A percentile compares a stretch with the other conserved stretches of the same genome.
Evolutionary conservation across 345 rosid species (phyloP).

Genomic region (Nephelium lappaceum): DNA sequence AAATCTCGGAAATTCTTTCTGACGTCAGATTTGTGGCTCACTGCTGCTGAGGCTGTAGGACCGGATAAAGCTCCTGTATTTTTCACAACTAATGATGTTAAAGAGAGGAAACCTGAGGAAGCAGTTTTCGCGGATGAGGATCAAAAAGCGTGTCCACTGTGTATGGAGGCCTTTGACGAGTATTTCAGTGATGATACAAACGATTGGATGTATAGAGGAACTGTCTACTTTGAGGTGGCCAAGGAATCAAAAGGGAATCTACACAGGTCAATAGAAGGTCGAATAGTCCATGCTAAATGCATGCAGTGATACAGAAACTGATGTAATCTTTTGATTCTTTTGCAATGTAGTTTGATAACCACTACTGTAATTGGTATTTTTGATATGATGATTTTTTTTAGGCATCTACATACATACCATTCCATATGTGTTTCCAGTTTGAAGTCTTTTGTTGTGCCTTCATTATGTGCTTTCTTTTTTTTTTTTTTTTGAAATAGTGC

Average conservation of each 20-base stretch:
- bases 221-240: conserved; percentile 26
- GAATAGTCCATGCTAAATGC: neutral
- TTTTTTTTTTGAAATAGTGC: neutral
- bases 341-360: neutral
- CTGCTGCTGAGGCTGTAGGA: neutral
- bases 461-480: too few species aligned
- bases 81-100: neutral
- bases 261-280: neutral
- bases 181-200: conserved; percentile 47
- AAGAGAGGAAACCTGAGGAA: conserved; percentile 11
- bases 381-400: neutral
- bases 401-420: neutral
- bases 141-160: conserved; percentile 38
- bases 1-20: conserved; percentile 28
- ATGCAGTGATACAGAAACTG: neutral
- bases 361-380: neutral
- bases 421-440: neutral
- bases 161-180: conserved; percentile 45
- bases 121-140: conserved; percentile 33
- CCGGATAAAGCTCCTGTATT: neutral
- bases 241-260: neutral
- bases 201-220: conserved; percentile 53
- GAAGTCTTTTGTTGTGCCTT: neutral
- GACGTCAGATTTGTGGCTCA: conserved; percentile 21
- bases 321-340: too few species aligned